phyloP scores from a whole-genome alignment of 176 grass and related monocot species.

The Paspalum notatum region DNA sequence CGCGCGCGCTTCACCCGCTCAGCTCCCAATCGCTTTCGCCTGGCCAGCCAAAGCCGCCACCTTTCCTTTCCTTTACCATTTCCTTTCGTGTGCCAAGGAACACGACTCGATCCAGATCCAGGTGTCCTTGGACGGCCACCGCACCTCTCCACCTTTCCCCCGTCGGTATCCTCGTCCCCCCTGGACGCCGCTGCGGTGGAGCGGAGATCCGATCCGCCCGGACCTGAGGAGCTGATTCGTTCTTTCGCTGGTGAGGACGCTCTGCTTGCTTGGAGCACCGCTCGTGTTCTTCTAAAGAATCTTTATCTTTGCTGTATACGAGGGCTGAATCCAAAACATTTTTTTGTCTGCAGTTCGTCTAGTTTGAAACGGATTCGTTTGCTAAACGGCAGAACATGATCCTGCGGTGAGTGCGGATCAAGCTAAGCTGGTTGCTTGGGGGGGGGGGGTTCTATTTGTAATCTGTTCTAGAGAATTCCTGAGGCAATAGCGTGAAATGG shows the following conservation, averaged over 20 bases:
- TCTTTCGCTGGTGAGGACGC: background rate
- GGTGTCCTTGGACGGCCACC: constrained; percentile 18
- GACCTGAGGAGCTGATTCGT: constrained; percentile 13
- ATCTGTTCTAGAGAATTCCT: background rate
- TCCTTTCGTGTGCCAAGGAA: constrained; percentile 8
- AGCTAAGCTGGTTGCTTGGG: constrained; percentile 12
- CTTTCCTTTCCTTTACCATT: constrained; percentile 30
- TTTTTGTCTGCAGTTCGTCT: background rate
- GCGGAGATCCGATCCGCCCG: constrained; percentile 19
- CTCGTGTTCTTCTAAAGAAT: background rate
- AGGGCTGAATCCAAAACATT: background rate
- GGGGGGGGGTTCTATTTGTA: background rate
- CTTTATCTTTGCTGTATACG: background rate
- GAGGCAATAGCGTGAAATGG: constrained; percentile 39
- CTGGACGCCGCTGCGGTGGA: background rate
- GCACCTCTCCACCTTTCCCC: background rate
- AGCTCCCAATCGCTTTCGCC: background rate
- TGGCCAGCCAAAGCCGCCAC: constrained; percentile 31
- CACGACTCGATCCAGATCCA: constrained; percentile 36
- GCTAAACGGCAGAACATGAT: constrained; percentile 23
- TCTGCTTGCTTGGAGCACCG: background rate
- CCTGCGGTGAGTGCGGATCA: constrained; percentile 12
- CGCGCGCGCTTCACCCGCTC: background rate
- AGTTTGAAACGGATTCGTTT: constrained; percentile 8
- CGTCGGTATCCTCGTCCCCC: background rate